phyloP scores from a whole-genome alignment of 2,329 filamentous ascomycete species.

The Ophiostoma sp. region DNA sequence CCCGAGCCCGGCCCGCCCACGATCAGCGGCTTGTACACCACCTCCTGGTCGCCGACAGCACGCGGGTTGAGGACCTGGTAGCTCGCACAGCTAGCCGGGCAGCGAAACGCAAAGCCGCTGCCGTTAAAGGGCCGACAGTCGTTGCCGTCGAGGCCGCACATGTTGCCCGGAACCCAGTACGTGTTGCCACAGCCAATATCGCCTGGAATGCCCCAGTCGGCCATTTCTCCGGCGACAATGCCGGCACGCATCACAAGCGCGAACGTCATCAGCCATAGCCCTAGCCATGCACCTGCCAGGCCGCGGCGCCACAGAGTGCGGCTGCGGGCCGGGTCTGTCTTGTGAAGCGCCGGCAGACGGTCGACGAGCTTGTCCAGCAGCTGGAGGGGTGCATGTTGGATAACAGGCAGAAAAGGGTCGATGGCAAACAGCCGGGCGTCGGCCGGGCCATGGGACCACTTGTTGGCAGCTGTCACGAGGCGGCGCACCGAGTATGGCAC shows the following conservation, averaged over 20 bases:
- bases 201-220: constrained; percentile 60
- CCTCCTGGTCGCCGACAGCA: constrained; percentile 65
- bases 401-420: constrained; percentile 54
- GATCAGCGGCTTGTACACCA: constrained; percentile 60
- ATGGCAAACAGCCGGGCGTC: constrained; percentile 49
- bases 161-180: constrained; percentile 66
- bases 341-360: constrained; percentile 43
- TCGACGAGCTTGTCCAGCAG: constrained; percentile 60
- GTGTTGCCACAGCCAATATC: constrained; percentile 61
- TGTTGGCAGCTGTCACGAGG: constrained; percentile 37
- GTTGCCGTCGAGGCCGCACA: constrained; percentile 68
- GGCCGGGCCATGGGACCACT: constrained; percentile 54
- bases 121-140: constrained; percentile 70
- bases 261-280: constrained; percentile 60
- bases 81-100: constrained; percentile 64
- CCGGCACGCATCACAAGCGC: constrained; percentile 62
- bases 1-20: constrained; percentile 57
- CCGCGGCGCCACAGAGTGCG: constrained; percentile 52
- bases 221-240: constrained; percentile 54
- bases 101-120: constrained; percentile 65
- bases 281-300: constrained; percentile 54
- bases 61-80: constrained; percentile 63
- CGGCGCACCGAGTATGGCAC: constrained; percentile 52
- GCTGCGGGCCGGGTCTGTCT: constrained; percentile 10
- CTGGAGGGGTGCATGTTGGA: constrained; percentile 62